Evolutionary conservation across 164 flowering plant species (phyloP), one percentile per base, ranked within the genome.

Genomic region (Echeveria elegans): DNA sequence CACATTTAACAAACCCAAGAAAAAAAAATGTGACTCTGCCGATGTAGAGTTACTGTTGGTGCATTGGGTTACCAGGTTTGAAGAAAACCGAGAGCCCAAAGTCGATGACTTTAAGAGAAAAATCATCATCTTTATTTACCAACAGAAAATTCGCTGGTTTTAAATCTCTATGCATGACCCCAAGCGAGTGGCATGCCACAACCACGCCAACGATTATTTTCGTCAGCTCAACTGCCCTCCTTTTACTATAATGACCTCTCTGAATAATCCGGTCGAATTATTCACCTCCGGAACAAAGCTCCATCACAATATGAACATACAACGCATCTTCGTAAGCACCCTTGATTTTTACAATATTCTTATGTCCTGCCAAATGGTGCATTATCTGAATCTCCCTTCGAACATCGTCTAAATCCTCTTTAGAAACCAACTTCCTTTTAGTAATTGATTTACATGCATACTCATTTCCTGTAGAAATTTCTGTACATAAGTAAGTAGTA

Each of bases 361-460:
- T 86, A 67, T 89, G 96, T 68, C 96, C 96, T 0, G 93, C 85
- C 69, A 89, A 83, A 77, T 89, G 96, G 79, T 89, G 96, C 96
- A 89, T 89, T 73, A 89, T 89, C 82, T 89, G 93, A 78, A 89
- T 89, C 75, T 89, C 96, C 80, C 75, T 75, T 86, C 30, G 88
- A 86, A 70, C 91, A 86, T 0, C 96, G 71, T 85, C 88, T 21
- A 48, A 48, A 48, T 86, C 89, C 19, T 65, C 70, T 14, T 84
- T 88, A 30, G 92, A 83, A 43, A 89, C 86, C 77, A 89, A 72
- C 79, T 89, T 89, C 85, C 96, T 82, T 79, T 89, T 89, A 1
- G 96, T 81, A 66, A 89, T 89, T 0, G 96, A 88, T 72, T 89
- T 89, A 68, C 91, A 88, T 0, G 96, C 96, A 71, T 83, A 89